Base-by-base conservation (phyloP, 2,329 filamentous ascomycete species). In the Thielaviopsis ethacetica region DNA sequence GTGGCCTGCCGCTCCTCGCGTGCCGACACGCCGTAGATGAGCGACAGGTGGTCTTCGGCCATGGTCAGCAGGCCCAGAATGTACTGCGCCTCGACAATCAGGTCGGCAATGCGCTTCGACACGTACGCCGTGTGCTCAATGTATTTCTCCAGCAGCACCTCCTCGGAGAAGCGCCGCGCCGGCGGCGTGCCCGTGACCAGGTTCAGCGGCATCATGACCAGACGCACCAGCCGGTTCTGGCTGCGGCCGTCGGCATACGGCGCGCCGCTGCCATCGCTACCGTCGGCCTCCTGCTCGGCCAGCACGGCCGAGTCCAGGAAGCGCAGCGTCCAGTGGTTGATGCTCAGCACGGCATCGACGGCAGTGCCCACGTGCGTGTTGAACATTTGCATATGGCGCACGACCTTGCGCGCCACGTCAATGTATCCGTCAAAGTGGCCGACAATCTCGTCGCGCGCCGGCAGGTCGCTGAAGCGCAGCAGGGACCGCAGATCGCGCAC, bases 381-480 rank as follows among this genome's bases (percentile, higher is more conserved):
- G 76, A 91, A 93, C 60, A 76, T 79, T 62, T 85, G 83, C 4
- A 93, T 75, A 59, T 86, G 82, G 52, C 77, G 75, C 3, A 84
- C 81, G 1, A 84, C 82, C 53, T 77, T 75, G 3, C 81, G 75
- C 1, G 85, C 83, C 0, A 80, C 82, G 10, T 85, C 81, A 63
- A 93, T 81, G 69, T 91, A 94, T 55, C 80, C 80, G 62, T 86
- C 80, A 59, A 94, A 86, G 67, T 91, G 87, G 22, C 83, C 76
- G 4, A 87, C 80, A 13, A 94, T 77, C 69, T 90, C 84, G 41
- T 85, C 78, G 30, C 80, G 80, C 49, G 80, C 80, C 26, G 82
- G 80, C 0, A 93, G 73, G 22, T 80, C 76, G 64, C 84, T 88
- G 70, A 84, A 82, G 47, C 80, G 77, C 38, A 94, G 85, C 52